A percentile compares a stretch with the other conserved stretches of the same genome.
Conservation (phyloP, 108 stramenopile species). For the Epithemia pelagica region DNA sequence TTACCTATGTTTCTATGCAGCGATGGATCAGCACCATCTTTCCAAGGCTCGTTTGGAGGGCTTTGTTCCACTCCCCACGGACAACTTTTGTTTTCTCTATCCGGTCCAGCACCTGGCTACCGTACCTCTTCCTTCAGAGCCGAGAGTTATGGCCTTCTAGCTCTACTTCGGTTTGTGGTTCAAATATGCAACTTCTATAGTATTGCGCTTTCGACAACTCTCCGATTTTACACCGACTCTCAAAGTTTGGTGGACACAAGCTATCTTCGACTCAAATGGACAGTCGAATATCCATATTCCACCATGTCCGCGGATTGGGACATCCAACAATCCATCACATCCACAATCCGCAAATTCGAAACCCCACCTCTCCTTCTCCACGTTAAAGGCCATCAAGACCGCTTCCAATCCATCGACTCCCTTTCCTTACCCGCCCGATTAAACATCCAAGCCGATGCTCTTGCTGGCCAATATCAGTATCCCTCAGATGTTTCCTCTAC, state of each 20-base stretch:
- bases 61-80: not conserved
- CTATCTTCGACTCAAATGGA: not conserved
- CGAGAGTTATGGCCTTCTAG: not conserved
- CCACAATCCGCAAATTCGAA: not conserved
- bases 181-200: not conserved
- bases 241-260: not conserved
- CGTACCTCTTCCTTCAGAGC: not conserved
- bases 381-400: not conserved
- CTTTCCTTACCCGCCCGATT: not conserved
- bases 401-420: not conserved
- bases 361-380: not conserved
- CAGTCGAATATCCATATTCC: not conserved
- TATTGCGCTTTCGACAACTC: not conserved
- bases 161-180: not conserved
- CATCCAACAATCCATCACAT: not conserved
- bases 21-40: not conserved
- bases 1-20: not conserved
- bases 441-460: not conserved
- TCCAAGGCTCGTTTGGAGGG: not conserved
- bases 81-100: not conserved
- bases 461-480: not conserved
- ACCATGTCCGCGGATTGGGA: not conserved
- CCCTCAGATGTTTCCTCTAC: not conserved
- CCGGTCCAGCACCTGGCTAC: not conserved
- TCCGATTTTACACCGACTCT: not conserved